A percentile compares a stretch with the other conserved stretches of the same genome.
Evolutionary conservation across 2,329 filamentous ascomycete genomes (phyloP).

Genomic region (Pseudocercospora fijiensis): DNA sequence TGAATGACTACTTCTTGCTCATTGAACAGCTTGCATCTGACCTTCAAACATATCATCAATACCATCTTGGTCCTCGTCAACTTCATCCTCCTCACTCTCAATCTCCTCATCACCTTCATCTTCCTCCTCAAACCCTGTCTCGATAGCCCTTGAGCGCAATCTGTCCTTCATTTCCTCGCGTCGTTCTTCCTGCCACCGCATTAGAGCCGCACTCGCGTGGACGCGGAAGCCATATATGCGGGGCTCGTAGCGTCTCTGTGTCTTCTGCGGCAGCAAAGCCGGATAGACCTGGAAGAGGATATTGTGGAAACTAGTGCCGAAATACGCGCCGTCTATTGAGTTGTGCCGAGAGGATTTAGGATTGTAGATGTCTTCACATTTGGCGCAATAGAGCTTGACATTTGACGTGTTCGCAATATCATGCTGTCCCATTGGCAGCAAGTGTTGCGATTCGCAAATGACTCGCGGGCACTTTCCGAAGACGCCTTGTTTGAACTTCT

Average conservation of each 20-base stretch:
- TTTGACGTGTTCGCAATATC: slow-evolving; percentile 84
- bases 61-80: slow-evolving; percentile 59
- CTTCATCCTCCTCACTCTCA: slow-evolving; percentile 56
- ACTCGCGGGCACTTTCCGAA: slow-evolving; percentile 98
- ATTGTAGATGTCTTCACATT: slow-evolving; percentile 98
- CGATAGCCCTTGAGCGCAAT: slow-evolving; percentile 66
- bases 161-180: slow-evolving; percentile 79
- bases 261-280: slow-evolving; percentile 82
- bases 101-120: slow-evolving; percentile 60
- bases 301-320: slow-evolving; percentile 97
- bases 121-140: slow-evolving; percentile 76
- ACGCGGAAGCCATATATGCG: slow-evolving; percentile 94
- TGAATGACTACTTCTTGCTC: not conserved
- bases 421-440: slow-evolving; percentile 91
- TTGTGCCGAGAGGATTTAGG: slow-evolving; percentile 96
- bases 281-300: slow-evolving; percentile 99
- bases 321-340: slow-evolving; percentile 95
- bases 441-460: slow-evolving; percentile 86
- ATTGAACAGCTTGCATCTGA: slow-evolving; percentile 25
- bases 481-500: slow-evolving; percentile 97
- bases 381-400: slow-evolving; percentile 94
- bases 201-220: slow-evolving; percentile 81
- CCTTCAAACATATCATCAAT: slow-evolving; percentile 48
- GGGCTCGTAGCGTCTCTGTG: slow-evolving; percentile 79
- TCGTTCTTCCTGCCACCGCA: slow-evolving; percentile 84